These are phyloP conservation scores for Lithocarpus polystachyus DNA, from an alignment of 306 rosid genomes.

Conservation along the genomic window DNA sequence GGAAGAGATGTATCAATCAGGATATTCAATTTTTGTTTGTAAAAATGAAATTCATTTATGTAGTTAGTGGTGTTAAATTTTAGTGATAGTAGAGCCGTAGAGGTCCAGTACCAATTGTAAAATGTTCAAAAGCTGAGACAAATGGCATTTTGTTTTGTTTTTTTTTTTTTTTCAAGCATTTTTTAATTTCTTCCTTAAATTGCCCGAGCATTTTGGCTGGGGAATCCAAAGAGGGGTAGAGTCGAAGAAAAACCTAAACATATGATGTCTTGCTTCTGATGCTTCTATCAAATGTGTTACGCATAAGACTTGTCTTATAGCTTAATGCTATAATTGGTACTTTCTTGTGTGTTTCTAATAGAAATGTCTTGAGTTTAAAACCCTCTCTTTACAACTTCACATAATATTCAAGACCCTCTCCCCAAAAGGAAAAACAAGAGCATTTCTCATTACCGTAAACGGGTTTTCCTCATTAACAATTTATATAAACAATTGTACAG, in stretches of 20 bases:
- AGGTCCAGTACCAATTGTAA: constrained; percentile 33
- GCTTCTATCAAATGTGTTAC: no score
- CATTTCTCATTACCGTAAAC: constrained; percentile 2
- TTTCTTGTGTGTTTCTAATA: no score
- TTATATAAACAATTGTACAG: constrained; percentile 1
- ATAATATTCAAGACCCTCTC: no score
- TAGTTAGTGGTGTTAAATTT: constrained; percentile 7
- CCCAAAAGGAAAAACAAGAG: no score
- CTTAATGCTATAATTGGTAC: no score
- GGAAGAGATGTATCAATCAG: constrained; percentile 22
- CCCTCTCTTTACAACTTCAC: background rate
- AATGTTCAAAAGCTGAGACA: constrained; percentile 22
- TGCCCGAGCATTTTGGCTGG: no score
- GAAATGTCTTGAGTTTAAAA: no score
- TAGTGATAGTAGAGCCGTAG: constrained; percentile 15
- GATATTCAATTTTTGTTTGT: constrained; percentile 48
- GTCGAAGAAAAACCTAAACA: no score
- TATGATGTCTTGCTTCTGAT: no score
- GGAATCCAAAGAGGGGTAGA: no score
- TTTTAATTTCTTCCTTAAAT: no score
- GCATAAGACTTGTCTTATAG: no score
- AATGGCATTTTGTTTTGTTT: constrained; percentile 37
- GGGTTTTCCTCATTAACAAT: constrained; percentile 5
- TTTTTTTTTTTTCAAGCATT: background rate
- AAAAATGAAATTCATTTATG: constrained; percentile 31